phyloP scores from a whole-genome alignment of 2,329 filamentous ascomycete genomes.

The Aspergillus sp. region DNA sequence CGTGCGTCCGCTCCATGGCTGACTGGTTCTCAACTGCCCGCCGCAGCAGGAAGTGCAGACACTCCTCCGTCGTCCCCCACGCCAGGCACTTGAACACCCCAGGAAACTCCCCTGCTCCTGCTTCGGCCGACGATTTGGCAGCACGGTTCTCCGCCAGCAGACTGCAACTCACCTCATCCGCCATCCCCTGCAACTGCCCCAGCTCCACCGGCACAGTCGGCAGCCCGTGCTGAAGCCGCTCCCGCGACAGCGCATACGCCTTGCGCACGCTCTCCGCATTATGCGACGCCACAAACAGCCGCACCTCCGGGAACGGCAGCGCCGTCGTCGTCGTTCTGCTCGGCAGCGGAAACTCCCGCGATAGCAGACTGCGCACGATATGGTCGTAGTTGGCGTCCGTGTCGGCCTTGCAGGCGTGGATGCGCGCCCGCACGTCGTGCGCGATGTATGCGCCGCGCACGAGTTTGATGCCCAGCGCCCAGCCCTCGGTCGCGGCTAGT shows the following conservation, averaged over 20 bases:
- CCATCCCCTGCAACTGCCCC: conserved; percentile 85
- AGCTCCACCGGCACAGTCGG: conserved; percentile 48
- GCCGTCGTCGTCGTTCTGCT: conserved; percentile 7
- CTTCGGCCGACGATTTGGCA: not conserved
- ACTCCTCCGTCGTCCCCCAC: conserved; percentile 54
- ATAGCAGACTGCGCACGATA: conserved; percentile 49
- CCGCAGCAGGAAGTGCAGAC: conserved; percentile 54
- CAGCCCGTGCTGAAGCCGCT: conserved; percentile 41
- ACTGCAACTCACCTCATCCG: conserved; percentile 71
- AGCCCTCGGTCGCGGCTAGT: conserved; percentile 39
- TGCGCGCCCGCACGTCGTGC: conserved; percentile 34
- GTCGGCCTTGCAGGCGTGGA: conserved; percentile 38
- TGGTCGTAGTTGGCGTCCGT: conserved; percentile 49
- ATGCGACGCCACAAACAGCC: conserved; percentile 54
- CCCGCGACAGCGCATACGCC: conserved; percentile 35
- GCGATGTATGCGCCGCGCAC: conserved; percentile 48
- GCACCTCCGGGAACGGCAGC: conserved; percentile 26
- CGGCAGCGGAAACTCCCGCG: conserved; percentile 30
- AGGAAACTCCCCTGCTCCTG: conserved; percentile 23
- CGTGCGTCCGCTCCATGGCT: conserved; percentile 61
- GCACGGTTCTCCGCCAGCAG: conserved; percentile 32
- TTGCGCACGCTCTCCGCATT: conserved; percentile 49
- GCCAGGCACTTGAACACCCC: conserved; percentile 53
- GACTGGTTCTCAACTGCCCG: conserved; percentile 70
- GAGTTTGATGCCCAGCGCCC: conserved; percentile 43